Conservation (phyloP, 176 grass and related monocot genomes). For the Themeda triandra region DNA sequence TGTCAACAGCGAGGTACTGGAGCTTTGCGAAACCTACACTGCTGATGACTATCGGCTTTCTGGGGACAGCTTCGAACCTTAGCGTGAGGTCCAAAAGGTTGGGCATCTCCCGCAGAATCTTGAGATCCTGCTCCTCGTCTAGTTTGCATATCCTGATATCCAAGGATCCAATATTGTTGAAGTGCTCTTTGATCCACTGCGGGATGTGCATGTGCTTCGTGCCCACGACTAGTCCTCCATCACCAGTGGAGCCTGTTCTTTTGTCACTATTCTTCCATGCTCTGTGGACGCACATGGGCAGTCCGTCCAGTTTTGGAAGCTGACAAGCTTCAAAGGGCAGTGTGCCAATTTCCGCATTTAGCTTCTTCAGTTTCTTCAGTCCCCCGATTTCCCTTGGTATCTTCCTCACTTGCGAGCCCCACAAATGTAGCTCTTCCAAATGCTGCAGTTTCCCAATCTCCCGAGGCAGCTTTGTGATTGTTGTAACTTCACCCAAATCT, state of each 20-base stretch:
- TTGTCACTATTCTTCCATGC: not conserved
- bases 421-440: not conserved
- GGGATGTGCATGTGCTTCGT: not conserved
- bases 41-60: not conserved
- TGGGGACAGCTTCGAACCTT: not conserved
- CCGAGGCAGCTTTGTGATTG: not conserved
- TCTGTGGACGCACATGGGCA: not conserved
- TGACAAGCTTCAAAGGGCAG: not conserved
- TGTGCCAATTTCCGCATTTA: fast-evolving
- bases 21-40: not conserved
- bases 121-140: not conserved
- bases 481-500: no score
- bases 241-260: fast-evolving
- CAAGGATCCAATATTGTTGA: not conserved
- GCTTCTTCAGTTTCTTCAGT: not conserved
- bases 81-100: not conserved
- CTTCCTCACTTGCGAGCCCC: not conserved
- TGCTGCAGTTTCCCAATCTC: not conserved
- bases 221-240: not conserved
- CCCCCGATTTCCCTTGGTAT: not conserved
- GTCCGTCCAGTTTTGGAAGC: not conserved
- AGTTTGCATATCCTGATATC: not conserved
- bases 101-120: not conserved
- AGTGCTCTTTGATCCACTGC: not conserved
- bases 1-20: not conserved